Percentiles rank a stretch among this genome's conserved stretches.
phyloP scores from a whole-genome alignment of 345 rosid genomes.

The Euphorbia lathyris region DNA sequence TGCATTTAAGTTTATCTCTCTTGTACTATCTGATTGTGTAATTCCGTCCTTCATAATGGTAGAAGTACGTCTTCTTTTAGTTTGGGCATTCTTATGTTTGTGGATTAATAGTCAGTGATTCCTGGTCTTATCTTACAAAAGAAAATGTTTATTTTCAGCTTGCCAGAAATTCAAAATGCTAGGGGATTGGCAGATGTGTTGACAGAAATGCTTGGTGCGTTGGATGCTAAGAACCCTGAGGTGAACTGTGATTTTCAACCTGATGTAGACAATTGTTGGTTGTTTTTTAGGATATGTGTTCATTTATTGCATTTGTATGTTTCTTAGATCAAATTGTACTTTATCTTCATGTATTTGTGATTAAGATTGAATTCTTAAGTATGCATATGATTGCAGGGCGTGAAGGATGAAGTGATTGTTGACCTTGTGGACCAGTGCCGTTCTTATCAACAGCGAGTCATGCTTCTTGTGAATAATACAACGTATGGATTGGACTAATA shows the following conservation, averaged over 20 bases:
- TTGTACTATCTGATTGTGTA: neutral
- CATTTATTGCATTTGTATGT: neutral
- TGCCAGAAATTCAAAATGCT: slow-evolving; percentile 75
- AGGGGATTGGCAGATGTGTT: slow-evolving; percentile 66
- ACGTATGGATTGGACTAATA: slow-evolving; percentile 43
- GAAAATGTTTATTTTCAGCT: slow-evolving; percentile 38
- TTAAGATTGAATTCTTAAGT: neutral
- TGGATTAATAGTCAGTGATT: neutral
- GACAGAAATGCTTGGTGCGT: slow-evolving; percentile 79
- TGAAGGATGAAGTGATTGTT: slow-evolving; percentile 82
- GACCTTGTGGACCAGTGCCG: slow-evolving; percentile 93
- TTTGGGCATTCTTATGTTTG: neutral
- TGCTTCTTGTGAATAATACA: slow-evolving; percentile 73
- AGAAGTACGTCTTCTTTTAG: neutral
- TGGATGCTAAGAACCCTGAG: slow-evolving; percentile 80
- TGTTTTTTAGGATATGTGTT: neutral
- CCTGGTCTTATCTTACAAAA: neutral
- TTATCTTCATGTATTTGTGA: neutral
- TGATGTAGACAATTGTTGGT: neutral
- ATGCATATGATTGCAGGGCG: slow-evolving; percentile 45
- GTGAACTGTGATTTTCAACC: slow-evolving; percentile 28
- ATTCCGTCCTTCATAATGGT: neutral
- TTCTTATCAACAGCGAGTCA: slow-evolving; percentile 72
- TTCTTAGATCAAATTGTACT: neutral
- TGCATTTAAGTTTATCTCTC: neutral